Percentiles rank a stretch among this genome's conserved stretches.
Evolutionary conservation across 345 rosid genomes (phyloP).

Genomic region (Salix arbutifolia): DNA sequence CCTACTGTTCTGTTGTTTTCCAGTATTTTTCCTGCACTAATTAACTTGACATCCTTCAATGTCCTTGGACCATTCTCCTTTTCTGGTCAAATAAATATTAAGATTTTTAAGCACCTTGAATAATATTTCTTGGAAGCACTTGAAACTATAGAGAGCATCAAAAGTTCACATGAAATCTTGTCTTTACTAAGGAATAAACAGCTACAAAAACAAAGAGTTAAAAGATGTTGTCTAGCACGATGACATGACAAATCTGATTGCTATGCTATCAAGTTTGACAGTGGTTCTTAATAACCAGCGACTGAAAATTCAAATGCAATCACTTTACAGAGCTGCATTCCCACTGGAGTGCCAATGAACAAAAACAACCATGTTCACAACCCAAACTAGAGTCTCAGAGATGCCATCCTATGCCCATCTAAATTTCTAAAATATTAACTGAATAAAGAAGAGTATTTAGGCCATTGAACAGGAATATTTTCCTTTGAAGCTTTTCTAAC

Average conservation of each 20-base stretch:
- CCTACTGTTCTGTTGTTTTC: constrained; percentile 78
- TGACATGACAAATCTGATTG: background rate
- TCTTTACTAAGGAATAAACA: background rate
- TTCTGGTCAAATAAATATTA: constrained; percentile 36
- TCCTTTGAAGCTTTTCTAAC: constrained; percentile 38
- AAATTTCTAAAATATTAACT: background rate
- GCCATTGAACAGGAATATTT: constrained; percentile 88
- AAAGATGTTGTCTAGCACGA: background rate
- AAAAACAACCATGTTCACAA: background rate
- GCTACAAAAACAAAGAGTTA: background rate
- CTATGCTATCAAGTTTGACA: background rate
- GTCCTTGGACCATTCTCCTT: constrained; percentile 87
- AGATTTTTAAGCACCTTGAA: background rate
- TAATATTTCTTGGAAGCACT: background rate
- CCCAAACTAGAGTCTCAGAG: background rate
- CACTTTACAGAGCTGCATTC: background rate
- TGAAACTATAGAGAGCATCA: background rate
- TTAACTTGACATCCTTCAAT: constrained; percentile 82
- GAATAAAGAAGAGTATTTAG: constrained; percentile 31
- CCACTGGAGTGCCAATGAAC: background rate
- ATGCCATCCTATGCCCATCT: background rate
- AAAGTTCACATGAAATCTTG: background rate
- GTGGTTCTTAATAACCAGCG: background rate
- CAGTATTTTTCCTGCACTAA: constrained; percentile 87
- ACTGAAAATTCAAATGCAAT: background rate